Base-by-base conservation (phyloP, 208 protist genomes). In the Trypanosoma mega region DNA sequence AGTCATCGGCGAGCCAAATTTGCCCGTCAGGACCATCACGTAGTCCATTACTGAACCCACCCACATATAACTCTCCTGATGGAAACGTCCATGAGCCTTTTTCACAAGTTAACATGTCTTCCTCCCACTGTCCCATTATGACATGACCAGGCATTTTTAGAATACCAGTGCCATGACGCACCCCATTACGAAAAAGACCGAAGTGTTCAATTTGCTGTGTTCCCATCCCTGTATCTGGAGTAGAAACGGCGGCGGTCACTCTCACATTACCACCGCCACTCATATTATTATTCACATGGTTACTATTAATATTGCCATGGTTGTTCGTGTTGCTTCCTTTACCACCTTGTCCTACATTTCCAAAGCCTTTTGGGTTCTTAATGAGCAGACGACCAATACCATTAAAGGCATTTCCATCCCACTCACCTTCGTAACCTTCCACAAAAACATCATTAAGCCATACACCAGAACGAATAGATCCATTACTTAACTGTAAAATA, bases 341-440 rank as follows among this genome's bases (percentile, higher is more conserved):
- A n/a, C n/a, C n/a, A n/a, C n/a, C n/a, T n/a, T n/a, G n/a, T n/a
- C n/a, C n/a, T n/a, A n/a, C n/a, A n/a, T n/a, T n/a, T n/a, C n/a
- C n/a, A n/a, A n/a, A n/a, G n/a, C n/a, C n/a, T n/a, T n/a, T n/a
- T 59, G 7, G 12, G 51, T 65, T n/a, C 36, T 61, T 49, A 34
- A 70, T 14, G 18, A 63, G 41, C 20, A 93, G 47, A 23, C 63
- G 72, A 6, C 90, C 86, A 26, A 93, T 72, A 44, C 90, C 90
- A 57, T 92, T 75, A 52, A 93, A 78, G 24, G 41, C 44, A 27
- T 41, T 30, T 1, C 82, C 80, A 63, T 93, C 78, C 87, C 90
- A 96, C 64, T 93, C 90, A 8, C 90, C 90, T 33, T 87, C 80
- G 69, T 96, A 96, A 33, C 90, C 90, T 36, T 92, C 82, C 1